Conservation (phyloP, 192 early-diverging fungal species). For the Phlyctochytrium arcticum region DNA sequence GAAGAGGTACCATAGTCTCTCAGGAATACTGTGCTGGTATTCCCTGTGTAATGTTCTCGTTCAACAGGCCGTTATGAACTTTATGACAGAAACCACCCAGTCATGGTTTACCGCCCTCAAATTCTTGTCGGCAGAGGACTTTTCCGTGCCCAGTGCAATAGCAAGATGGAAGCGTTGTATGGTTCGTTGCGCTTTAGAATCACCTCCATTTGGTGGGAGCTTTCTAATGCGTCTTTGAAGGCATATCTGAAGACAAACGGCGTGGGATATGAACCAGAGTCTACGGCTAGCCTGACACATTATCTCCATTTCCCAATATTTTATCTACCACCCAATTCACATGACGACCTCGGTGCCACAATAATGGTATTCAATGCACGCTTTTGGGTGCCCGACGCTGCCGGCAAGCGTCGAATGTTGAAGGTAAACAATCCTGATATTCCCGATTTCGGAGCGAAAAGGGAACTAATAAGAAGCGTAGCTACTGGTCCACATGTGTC, state of each 20-base stretch:
- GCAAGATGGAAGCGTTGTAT: neutral
- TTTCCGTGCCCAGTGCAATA: neutral
- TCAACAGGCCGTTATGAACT: neutral
- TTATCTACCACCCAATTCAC: slow-evolving; percentile 14
- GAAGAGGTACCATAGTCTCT: no score
- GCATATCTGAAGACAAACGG: slow-evolving; percentile 7
- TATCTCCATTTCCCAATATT: slow-evolving; percentile 25
- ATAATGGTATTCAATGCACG: slow-evolving; percentile 28
- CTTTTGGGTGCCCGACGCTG: slow-evolving; percentile 13
- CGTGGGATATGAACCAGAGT: neutral
- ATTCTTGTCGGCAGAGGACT: neutral
- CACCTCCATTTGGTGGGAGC: neutral
- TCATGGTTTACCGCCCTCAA: neutral
- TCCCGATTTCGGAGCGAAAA: no score
- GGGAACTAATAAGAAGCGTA: no score
- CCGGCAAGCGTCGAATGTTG: slow-evolving; percentile 15
- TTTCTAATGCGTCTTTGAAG: neutral
- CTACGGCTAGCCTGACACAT: slow-evolving; percentile 14
- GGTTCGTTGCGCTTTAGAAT: neutral
- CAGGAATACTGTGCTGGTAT: no score
- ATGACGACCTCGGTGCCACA: slow-evolving; percentile 6
- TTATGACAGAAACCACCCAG: neutral
- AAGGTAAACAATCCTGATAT: slow-evolving; percentile 13
- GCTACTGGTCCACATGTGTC: slow-evolving; percentile 17
- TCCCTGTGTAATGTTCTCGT: no score